Evolutionary conservation across 1,284 basidiomycete genomes (phyloP).

Genomic region (Fomitopsis palustris): DNA sequence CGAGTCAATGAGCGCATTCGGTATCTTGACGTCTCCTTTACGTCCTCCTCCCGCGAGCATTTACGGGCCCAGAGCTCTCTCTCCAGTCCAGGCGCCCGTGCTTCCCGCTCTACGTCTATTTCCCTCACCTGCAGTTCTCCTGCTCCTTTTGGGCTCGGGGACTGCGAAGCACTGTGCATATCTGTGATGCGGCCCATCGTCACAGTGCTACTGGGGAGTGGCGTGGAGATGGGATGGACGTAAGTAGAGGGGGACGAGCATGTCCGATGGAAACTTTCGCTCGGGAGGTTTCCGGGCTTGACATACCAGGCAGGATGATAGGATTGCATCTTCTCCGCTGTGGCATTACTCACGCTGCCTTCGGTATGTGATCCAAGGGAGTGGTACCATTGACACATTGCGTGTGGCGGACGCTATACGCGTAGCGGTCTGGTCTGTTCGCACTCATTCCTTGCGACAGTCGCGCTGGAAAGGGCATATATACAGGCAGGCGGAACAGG

Average conservation of each 20-base stretch:
- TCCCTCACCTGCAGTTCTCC: not conserved
- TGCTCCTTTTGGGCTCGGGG: not conserved
- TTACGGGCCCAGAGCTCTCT: not conserved
- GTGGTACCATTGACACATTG: not conserved
- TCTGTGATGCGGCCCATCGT: not conserved
- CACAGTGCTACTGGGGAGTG: not conserved
- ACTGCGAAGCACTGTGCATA: not conserved
- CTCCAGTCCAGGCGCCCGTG: not conserved
- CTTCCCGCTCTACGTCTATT: not conserved
- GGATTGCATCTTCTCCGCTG: constrained; percentile 1
- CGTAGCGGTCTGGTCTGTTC: not conserved
- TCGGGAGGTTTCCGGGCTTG: not conserved
- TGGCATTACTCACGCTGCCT: not conserved
- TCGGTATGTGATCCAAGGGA: not conserved
- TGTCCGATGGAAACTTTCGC: not conserved
- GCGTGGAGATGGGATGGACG: not conserved
- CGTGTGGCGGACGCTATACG: constrained; percentile 1
- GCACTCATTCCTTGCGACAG: not conserved
- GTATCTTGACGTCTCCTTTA: constrained; percentile 1
- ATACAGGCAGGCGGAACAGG: not conserved
- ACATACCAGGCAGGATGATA: constrained; percentile 4
- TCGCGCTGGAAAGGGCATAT: not conserved
- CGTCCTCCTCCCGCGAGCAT: not conserved
- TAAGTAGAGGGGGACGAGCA: not conserved
- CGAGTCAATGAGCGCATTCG: not conserved